Base-by-base conservation (phyloP, 2,329 filamentous ascomycete species). In the Trichophyton schoenleinii region DNA sequence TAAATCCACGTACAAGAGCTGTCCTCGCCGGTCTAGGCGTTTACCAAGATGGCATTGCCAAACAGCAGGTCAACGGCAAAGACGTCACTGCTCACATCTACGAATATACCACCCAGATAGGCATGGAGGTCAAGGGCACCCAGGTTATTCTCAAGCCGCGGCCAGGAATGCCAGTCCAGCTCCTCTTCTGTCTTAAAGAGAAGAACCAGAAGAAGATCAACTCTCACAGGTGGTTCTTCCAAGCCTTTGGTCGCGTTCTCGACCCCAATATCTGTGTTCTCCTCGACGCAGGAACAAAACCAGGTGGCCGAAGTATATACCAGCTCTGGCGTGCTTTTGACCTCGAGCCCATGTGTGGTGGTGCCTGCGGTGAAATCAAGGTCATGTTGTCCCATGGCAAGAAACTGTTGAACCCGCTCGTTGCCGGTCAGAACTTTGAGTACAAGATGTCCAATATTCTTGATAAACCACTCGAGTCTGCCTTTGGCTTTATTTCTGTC, bases 181-280 rank as follows among this genome's bases (percentile, higher is more conserved):
- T 99, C 79, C 83, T 99, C 3, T 99, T 99, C 79, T 99, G 94
- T 73, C 76, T 99, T 64, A 99, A 99, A 79, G 94, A 99, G 72
- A 97, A 96, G 83, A 99, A 99, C 72, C 91, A 96, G 78, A 99
- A 99, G 80, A 99, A 99, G 81, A 99, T 99, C 83, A 99, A 99
- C 73, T 97, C 94, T 0, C 94, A 99, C 74, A 82, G 94, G 72
- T 99, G 94, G 94, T 97, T 99, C 78, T 99, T 99, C 81, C 88
- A 95, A 68, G 94, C 92, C 0, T 99, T 99, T 72, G 94, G 94
- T 36, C 84, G 86, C 22, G 88, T 97, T 2, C 77, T 99, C 52
- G 87, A 97, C 65, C 94, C 94, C 44, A 97, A 97, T 70, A 95
- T 99, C 67, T 97, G 94, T 70, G 92, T 97, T 9, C 82, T 99